A percentile compares a stretch with the other conserved stretches of the same genome.
Evolutionary conservation across 2,329 filamentous ascomycete species (phyloP).

Genomic region (Apiospora arundinis): DNA sequence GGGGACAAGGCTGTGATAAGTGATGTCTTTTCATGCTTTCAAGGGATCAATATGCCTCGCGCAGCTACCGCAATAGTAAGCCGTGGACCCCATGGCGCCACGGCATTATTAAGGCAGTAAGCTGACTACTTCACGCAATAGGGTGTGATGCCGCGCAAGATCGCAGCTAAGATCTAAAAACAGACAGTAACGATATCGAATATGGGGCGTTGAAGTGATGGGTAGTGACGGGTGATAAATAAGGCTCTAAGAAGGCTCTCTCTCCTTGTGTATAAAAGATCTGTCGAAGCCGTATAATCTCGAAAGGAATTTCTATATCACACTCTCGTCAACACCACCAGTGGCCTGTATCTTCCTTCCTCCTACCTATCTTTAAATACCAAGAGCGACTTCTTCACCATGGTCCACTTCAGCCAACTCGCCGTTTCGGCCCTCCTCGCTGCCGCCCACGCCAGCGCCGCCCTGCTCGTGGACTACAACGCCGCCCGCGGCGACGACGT

Average conservation of each 20-base stretch:
- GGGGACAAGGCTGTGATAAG: too few species aligned
- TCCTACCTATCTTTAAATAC: too few species aligned
- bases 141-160: neutral
- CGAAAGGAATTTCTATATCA: neutral
- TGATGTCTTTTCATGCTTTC: neutral
- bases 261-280: neutral
- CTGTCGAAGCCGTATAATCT: too few species aligned
- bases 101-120: neutral
- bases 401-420: neutral
- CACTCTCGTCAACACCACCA: neutral
- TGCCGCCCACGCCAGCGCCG: neutral
- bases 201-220: too few species aligned
- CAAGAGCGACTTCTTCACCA: neutral
- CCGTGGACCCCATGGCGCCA: neutral
- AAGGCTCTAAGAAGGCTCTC: neutral
- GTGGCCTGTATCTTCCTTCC: neutral
- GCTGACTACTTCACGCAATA: neutral
- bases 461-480: constrained; percentile 28
- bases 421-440: neutral
- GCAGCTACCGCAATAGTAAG: neutral
- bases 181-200: neutral
- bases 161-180: neutral
- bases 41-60: neutral
- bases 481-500: constrained; percentile 28
- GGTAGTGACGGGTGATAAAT: neutral